These are phyloP conservation scores for Colletotrichum sp. DNA, from an alignment of 2,329 filamentous ascomycete genomes.

Conservation along the genomic window DNA sequence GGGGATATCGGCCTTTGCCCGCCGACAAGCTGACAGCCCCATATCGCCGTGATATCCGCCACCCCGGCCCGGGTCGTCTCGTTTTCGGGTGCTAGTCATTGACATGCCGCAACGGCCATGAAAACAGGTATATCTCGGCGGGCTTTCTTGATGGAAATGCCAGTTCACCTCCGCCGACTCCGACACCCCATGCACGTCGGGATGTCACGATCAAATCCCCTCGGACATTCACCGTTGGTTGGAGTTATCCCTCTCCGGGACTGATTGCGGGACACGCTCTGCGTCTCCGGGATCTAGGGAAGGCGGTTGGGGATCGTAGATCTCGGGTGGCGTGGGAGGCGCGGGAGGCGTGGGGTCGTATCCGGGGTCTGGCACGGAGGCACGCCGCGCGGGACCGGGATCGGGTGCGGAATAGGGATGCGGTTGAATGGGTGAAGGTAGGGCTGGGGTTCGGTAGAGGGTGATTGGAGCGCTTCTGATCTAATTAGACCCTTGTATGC, in stretches of 20 bases:
- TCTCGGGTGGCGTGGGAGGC: background rate
- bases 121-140: background rate
- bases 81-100: background rate
- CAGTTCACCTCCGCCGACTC: background rate
- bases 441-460: background rate
- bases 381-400: background rate
- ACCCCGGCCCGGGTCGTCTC: background rate
- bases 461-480: background rate
- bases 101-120: background rate
- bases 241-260: background rate
- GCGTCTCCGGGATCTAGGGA: background rate
- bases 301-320: background rate
- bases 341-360: background rate
- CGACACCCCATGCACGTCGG: background rate
- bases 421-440: background rate
- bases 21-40: background rate
- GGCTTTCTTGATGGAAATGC: background rate
- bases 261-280: background rate
- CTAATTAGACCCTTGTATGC: background rate
- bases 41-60: background rate
- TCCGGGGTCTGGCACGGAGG: background rate
- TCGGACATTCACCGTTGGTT: background rate
- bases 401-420: background rate
- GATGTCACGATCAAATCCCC: background rate
- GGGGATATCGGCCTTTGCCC: background rate